Evolutionary conservation across 495 filamentous ascomycete species (phyloP).

Genomic region (Ascodesmis nigricans): DNA sequence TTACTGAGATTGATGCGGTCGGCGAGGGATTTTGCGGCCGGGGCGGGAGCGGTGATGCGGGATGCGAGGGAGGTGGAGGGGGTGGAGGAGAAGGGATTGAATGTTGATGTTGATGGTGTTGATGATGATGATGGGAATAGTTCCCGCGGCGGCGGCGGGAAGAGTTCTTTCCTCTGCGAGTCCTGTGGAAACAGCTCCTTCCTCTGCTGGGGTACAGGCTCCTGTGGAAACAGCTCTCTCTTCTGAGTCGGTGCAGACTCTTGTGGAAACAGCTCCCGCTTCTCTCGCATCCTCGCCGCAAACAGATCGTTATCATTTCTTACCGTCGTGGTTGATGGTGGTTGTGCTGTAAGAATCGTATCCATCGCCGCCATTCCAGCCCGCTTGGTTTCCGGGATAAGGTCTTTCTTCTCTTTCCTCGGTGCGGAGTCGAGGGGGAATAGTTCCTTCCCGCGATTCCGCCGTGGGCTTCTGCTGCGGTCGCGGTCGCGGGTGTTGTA

Average conservation of each 20-base stretch:
- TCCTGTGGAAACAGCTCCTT: background rate
- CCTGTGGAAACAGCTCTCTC: slow-evolving; percentile 15
- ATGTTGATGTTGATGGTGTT: slow-evolving; percentile 4
- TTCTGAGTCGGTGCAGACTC: background rate
- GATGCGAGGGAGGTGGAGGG: slow-evolving; percentile 1
- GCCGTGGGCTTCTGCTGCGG: background rate
- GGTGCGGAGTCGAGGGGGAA: no score
- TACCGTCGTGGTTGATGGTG: background rate
- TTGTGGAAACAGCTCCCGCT: slow-evolving; percentile 1
- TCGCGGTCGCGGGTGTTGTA: background rate
- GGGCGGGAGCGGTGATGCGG: background rate
- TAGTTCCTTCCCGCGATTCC: slow-evolving; percentile 6
- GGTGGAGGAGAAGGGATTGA: slow-evolving; percentile 12
- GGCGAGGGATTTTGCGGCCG: slow-evolving; percentile 5
- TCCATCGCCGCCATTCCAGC: slow-evolving; percentile 2
- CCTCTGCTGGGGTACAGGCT: background rate
- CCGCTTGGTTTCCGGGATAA: slow-evolving; percentile 7
- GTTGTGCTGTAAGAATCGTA: background rate
- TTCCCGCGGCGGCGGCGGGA: background rate
- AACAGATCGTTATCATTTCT: no score
- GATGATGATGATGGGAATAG: slow-evolving; percentile 1
- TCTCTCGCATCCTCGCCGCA: no score
- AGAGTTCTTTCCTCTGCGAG: background rate
- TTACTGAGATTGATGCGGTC: slow-evolving; percentile 10
- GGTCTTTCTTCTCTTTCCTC: no score